Base-by-base conservation (phyloP, 129 eudicot species). In the Tagetes patula region DNA sequence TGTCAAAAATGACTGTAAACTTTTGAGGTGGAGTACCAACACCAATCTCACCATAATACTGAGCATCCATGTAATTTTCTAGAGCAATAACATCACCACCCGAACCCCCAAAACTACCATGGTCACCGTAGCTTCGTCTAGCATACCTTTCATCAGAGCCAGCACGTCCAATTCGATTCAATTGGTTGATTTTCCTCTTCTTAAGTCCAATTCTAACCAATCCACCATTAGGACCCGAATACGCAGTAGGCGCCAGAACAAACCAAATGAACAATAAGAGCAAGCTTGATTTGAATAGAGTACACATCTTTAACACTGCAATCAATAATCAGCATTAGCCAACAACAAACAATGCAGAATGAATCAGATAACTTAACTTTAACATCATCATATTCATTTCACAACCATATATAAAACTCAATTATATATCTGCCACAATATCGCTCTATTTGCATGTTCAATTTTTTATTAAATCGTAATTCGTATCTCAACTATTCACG, bases 11-110 rank as follows among this genome's bases (percentile, higher is more conserved):
- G 27, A 87, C 91, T 6, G 82, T 70, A 74, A 87, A 87, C 53
- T 84, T 87, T 60, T 87, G 91, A 27, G 91, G 83, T 1, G 91
- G 91, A 48, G 88, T 75, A 14, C 91, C 91, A 20, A 87, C 73
- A 50, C 91, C 88, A 73, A 87, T 87, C 75, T 81, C 88, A 59
- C 86, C 91, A 78, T 71, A 84, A 72, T 83, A 86, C 69, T 86
- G 91, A 74, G 91, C 82, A 75, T 83, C 87, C 85, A 86, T 14
- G 59, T 84, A 87, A 69, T 87, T 87, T 46, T 70, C 78, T 71
- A 87, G 70, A 60, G 80, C 31, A 3, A 87, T 56, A 46, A 41
- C 65, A 9, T 86, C 91, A 39, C 56, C 1, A 11, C 47, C 75
- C 4, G 85, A 77, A 74, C 60, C 73, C 46, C 74, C 36, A 0